Evolutionary conservation across 345 rosid species (phyloP), one percentile per base, ranked within the genome.

Genomic region (Bretschneidera sinensis): DNA sequence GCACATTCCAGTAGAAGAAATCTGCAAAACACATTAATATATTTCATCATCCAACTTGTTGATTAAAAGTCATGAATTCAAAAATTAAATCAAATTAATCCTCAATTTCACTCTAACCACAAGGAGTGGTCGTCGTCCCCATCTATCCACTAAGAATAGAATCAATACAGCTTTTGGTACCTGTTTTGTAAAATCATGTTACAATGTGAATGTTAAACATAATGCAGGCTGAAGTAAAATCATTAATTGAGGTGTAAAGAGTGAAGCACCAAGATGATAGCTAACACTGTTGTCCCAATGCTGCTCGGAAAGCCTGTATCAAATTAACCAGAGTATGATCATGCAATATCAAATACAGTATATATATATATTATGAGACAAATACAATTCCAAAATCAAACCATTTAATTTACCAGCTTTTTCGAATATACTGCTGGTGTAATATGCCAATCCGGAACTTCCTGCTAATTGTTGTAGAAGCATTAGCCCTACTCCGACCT

Each of bases 91-190:
- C 24, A 43, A 15, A 0, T 45, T 48, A n/a, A 6, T 14, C 21
- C 1, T 2, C 7, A 6, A 35, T 35, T 6, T 35, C 13, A 48
- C 47, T 59, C 74, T 64, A 48, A 82, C 87, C 81, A 83, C 19
- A 9, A 83, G 69, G 21, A 80, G 85, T 18, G 77, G 79, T 4
- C 85, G 74, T 68, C 90, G 65, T 64, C 90, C 90, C 39, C 54
- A 77, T 56, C 21, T 72, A 57, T 84, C 90, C 39, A 78, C 78
- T 55, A 84, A 64, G 45, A 78, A 6, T 13, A 84, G 59, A 34
- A 64, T 63, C 21, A 70, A 4, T 35, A 65, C 17, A 8, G 78
- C 65, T 43, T 55, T 65, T 15, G 81, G 85, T 24, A 66, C 67
- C 80, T 81, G 69, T n/a, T n/a, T n/a, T n/a, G n/a, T n/a, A n/a